Base-by-base conservation (phyloP, 768 basidiomycete species). In the Hericium coralloides region DNA sequence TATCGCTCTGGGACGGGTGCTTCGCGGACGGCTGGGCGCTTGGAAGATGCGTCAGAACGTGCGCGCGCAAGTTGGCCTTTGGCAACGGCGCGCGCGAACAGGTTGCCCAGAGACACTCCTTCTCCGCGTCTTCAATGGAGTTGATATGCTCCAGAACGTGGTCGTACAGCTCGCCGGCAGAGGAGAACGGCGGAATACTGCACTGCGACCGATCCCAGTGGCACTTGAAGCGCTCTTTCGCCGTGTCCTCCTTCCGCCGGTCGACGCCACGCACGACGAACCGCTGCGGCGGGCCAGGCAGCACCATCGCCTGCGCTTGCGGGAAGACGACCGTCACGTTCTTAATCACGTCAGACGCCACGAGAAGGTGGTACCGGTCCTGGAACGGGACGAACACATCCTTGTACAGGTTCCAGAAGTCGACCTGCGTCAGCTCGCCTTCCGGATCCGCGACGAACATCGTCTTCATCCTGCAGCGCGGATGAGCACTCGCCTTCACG, bases 361-460 rank as follows among this genome's bases (percentile, higher is more conserved):
- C 81, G 2, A 94, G 79, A 47, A 92, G 72, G 12, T 81, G 79
- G 57, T 81, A 74, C 55, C 75, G 76, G 1, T 82, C 79, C 58
- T 77, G 68, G 64, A 75, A 77, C 1, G 83, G 81, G 1, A 79
- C 72, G 64, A 98, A 97, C 1, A 82, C 82, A 58, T 89, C 87
- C 60, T 88, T 86, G 72, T 99, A 99, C 12, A 94, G 78, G 56
- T 83, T 92, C 95, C 95, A 99, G 65, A 99, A 92, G 55, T 91
- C 86, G 37, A 95, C 92, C 69, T 98, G 97, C 0, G 92, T 93
- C 49, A 98, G 74, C 65, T 94, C 89, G 4, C 87, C 83, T 3
- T 87, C 84, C 1, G 84, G 70, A 59, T 85, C 85, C 17, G 84
- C 75, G 15, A 87, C 77, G 64, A 95, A 98, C 78, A 92, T 88